Percentiles rank a stretch among this genome's conserved stretches.
These are phyloP conservation scores for Pestalotiopsis sp. DNA, from an alignment of 2,329 filamentous ascomycete species.

Conservation along the genomic window DNA sequence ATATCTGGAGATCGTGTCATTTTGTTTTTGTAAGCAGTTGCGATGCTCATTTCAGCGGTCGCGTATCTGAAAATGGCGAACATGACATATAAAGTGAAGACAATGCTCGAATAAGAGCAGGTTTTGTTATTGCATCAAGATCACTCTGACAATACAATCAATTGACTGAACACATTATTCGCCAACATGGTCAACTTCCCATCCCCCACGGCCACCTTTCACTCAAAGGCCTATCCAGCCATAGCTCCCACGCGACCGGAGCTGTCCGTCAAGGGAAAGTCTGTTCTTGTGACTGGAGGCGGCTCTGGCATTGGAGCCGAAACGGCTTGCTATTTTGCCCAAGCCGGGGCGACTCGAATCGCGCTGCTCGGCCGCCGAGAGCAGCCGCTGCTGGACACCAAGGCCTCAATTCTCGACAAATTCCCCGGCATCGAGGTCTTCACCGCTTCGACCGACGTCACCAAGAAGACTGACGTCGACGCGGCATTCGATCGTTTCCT, in stretches of 20 bases:
- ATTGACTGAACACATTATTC: neutral
- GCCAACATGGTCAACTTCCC: slow-evolving; percentile 17
- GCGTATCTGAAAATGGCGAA: neutral
- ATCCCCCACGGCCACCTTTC: slow-evolving; percentile 40
- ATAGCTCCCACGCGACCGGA: slow-evolving; percentile 42
- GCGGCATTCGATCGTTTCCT: slow-evolving; percentile 34
- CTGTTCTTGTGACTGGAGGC: slow-evolving; percentile 45
- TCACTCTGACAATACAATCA: neutral
- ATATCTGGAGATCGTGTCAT: neutral
- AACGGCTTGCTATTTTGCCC: slow-evolving; percentile 44
- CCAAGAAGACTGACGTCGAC: slow-evolving; percentile 33
- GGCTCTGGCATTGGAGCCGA: slow-evolving; percentile 47
- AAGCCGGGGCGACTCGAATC: slow-evolving; percentile 45
- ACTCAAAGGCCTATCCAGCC: slow-evolving; percentile 35
- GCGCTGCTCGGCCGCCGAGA: slow-evolving; percentile 44
- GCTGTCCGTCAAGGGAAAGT: slow-evolving; percentile 42
- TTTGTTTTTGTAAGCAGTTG: neutral
- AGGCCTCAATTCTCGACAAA: slow-evolving; percentile 35
- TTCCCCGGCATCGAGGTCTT: slow-evolving; percentile 37
- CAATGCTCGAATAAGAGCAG: neutral
- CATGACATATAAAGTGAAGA: neutral
- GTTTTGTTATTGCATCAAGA: neutral
- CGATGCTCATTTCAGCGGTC: neutral
- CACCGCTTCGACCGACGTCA: slow-evolving; percentile 34
- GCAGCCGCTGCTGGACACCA: slow-evolving; percentile 37